Evolutionary conservation across 306 rosid genomes (phyloP).

Genomic region (Oemleria cerasiformis): DNA sequence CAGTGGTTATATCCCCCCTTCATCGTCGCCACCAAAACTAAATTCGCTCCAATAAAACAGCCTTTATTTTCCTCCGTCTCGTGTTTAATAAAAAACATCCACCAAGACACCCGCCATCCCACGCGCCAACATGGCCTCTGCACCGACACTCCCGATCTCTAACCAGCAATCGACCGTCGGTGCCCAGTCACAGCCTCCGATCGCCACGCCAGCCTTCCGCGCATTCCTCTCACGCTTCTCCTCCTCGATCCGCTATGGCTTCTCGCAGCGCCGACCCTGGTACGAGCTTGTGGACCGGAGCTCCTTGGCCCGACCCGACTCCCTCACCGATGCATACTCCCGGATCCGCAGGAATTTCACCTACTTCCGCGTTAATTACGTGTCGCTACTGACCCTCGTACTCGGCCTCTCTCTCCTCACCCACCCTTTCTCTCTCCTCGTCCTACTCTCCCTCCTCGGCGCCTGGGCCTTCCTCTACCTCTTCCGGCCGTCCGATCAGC

Average conservation of each 20-base stretch:
- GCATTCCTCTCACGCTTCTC: conserved; percentile 69
- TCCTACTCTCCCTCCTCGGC: conserved; percentile 71
- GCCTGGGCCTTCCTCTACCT: conserved; percentile 83
- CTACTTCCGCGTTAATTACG: conserved; percentile 89
- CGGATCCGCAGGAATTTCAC: conserved; percentile 86
- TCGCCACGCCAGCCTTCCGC: conserved; percentile 86
- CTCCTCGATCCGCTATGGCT: conserved; percentile 59
- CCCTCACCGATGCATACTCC: conserved; percentile 80
- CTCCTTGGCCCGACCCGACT: conserved; percentile 62
- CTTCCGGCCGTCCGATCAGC: conserved; percentile 85
- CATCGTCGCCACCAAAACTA: neutral
- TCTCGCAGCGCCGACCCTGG: conserved; percentile 94
- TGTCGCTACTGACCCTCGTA: conserved; percentile 53
- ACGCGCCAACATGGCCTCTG: conserved; percentile 55
- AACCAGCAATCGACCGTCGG: conserved; percentile 29
- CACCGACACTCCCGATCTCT: conserved; percentile 84
- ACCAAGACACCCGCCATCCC: conserved; percentile 8
- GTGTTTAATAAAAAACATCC: neutral
- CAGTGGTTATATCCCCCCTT: neutral
- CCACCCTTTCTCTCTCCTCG: conserved; percentile 74
- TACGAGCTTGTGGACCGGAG: conserved; percentile 67
- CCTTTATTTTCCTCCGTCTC: neutral
- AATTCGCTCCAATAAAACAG: conserved; percentile 13
- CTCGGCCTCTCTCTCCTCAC: conserved; percentile 75
- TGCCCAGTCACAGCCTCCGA: conserved; percentile 50